phyloP scores from a whole-genome alignment of 2,329 filamentous ascomycete genomes.

The Dactylellina parvicollis region DNA sequence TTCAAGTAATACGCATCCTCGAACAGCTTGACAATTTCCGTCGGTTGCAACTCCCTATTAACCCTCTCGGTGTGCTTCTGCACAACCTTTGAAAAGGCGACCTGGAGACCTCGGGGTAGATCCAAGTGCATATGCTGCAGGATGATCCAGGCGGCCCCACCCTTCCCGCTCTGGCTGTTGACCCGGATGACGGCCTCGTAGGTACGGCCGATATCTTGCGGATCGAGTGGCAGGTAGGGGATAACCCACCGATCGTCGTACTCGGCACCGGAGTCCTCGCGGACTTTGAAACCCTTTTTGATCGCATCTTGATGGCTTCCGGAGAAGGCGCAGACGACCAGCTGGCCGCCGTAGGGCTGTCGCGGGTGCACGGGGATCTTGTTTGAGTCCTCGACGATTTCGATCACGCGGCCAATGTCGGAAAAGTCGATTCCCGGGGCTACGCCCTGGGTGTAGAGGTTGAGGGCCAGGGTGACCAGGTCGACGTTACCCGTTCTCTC shows the following conservation, averaged over 20 bases:
- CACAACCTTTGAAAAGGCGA: conserved; percentile 88
- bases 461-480: conserved; percentile 88
- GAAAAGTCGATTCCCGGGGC: conserved; percentile 89
- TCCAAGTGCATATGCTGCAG: conserved; percentile 88
- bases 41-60: conserved; percentile 82
- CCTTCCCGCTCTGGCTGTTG: conserved; percentile 96
- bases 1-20: conserved; percentile 89
- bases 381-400: conserved; percentile 88
- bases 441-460: conserved; percentile 93
- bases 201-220: conserved; percentile 90
- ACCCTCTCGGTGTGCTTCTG: conserved; percentile 82
- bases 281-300: conserved; percentile 84
- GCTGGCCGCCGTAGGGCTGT: conserved; percentile 87
- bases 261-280: conserved; percentile 70
- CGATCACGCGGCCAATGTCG: conserved; percentile 84
- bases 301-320: conserved; percentile 96
- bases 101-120: conserved; percentile 87
- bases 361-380: conserved; percentile 93
- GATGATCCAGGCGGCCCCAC: conserved; percentile 93
- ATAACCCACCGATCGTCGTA: conserved; percentile 80
- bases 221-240: conserved; percentile 92
- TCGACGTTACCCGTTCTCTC: conserved; percentile 97
- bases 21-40: conserved; percentile 88
- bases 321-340: conserved; percentile 92
- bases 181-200: conserved; percentile 98